Conservation (phyloP, 2,329 filamentous ascomycete genomes). For the Gaeumannomyces tritici region DNA sequence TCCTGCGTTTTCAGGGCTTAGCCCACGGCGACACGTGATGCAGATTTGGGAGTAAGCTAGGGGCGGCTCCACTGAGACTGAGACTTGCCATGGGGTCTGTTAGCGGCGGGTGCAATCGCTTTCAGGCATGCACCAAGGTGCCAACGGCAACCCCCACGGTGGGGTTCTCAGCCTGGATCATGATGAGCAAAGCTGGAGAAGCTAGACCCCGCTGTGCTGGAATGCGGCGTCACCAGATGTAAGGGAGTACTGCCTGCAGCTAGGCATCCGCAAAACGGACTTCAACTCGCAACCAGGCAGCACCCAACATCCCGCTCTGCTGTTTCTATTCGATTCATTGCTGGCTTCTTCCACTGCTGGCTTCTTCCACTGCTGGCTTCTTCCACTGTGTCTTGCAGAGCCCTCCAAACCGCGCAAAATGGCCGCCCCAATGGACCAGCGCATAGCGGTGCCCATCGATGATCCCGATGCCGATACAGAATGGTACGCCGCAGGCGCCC, state of each 20-base stretch:
- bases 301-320: no score
- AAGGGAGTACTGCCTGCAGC: neutral
- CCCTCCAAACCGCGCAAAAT: conserved; percentile 23
- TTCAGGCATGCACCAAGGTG: neutral
- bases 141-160: neutral
- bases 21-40: conserved; percentile 1
- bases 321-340: neutral
- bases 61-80: neutral
- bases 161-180: neutral
- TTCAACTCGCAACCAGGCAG: neutral
- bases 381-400: neutral
- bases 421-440: conserved; percentile 53
- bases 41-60: neutral
- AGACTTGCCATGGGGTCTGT: neutral
- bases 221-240: neutral
- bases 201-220: neutral
- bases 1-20: neutral
- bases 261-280: neutral
- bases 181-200: neutral
- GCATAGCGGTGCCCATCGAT: conserved; percentile 75
- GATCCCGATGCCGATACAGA: conserved; percentile 96
- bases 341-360: no score
- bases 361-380: neutral
- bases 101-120: neutral
- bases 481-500: conserved; percentile 51